Base-by-base conservation (phyloP, 495 filamentous ascomycete genomes). In the Tuber borchii region DNA sequence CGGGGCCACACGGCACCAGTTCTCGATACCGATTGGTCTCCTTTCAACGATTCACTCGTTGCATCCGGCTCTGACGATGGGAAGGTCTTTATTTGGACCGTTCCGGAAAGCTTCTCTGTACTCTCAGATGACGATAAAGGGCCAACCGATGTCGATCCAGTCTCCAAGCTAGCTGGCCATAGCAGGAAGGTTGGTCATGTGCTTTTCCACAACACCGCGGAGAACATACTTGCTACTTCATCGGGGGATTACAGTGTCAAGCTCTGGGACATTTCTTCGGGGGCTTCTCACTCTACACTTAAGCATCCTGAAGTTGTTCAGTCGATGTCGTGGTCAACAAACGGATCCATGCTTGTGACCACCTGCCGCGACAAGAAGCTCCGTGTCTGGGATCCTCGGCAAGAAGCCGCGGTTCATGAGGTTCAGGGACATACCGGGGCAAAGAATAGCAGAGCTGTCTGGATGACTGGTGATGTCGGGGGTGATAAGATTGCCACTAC, bases 311-410 rank as follows among this genome's bases (percentile, higher is more conserved):
- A 98, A 76, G 93, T 97, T 78, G 92, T 98, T 26, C 95, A 98
- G 84, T 95, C 92, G 71, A 87, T 97, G 81, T 97, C 94, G 34
- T 99, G 95, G 95, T 97, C 91, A 84, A 93, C 93, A 79, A 93
- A 94, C 79, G 95, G 95, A 70, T 90, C 92, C 44, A 86, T 97
- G 81, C 86, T 99, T 74, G 94, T 92, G 65, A 99, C 95, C 1
- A 98, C 95, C 20, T 97, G 93, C 43, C 90, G 96, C 70, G 96
- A 98, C 88, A 99, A 99, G 90, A 98, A 97, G 87, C 88, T 99
- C 73, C 90, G 96, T 42, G 89, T 98, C 76, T 98, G 95, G 95
- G 95, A 99, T 87, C 92, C 93, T 37, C 90, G 95, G 83, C 94
- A 97, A 85, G 91, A 98, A 86, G 91, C 88, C 82, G 90, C 94